Conservation (phyloP, 1,139 yeast genomes). For the Hanseniaspora gamundiae region DNA sequence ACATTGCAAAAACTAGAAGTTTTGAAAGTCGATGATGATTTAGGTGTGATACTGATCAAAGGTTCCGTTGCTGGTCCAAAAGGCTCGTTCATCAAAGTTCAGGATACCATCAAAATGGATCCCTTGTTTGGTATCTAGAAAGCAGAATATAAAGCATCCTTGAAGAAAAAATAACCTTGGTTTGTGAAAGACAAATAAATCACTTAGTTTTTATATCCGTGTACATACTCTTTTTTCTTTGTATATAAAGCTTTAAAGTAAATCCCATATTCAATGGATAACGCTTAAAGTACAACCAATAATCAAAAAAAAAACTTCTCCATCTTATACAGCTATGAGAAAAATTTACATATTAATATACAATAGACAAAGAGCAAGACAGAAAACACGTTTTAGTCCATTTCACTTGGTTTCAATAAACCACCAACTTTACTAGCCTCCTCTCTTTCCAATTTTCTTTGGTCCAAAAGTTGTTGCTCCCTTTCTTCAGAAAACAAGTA, state of each 20-base stretch:
- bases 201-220: too few relatives aligned
- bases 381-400: too few relatives aligned
- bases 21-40: conserved; percentile 65
- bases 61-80: conserved; percentile 91
- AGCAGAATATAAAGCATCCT: not conserved
- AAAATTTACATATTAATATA: too few relatives aligned
- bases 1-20: conserved; percentile 73
- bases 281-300: too few relatives aligned
- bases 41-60: conserved; percentile 71
- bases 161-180: not conserved
- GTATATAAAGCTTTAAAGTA: too few relatives aligned
- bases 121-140: conserved; percentile 4
- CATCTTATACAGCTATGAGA: too few relatives aligned
- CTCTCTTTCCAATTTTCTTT: conserved; percentile 59
- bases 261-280: too few relatives aligned
- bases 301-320: too few relatives aligned
- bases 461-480: conserved; percentile 63
- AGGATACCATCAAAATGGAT: conserved; percentile 54
- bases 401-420: conserved; percentile 86
- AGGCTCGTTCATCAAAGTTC: conserved; percentile 59
- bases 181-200: conserved; percentile 14
- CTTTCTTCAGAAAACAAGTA: conserved; percentile 91
- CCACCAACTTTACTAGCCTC: conserved; percentile 87
- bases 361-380: too few relatives aligned
- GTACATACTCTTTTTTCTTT: too few relatives aligned